Evolutionary conservation across 345 rosid genomes (phyloP), one percentile per base, ranked within the genome.

Genomic region (Streptanthus diversifolius): DNA sequence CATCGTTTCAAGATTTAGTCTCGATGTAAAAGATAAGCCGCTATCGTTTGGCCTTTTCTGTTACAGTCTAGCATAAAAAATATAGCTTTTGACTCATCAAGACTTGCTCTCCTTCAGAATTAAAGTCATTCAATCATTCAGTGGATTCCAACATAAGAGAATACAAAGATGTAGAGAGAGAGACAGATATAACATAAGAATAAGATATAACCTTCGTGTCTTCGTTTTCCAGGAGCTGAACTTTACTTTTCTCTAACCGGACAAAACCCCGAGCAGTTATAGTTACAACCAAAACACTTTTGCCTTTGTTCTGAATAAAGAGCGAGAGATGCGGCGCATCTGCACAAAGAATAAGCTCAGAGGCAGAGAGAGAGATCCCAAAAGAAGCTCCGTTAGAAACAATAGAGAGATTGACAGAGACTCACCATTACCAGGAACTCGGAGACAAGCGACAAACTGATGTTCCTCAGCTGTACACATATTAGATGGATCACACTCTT

Each of bases 381-480:
- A n/a, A n/a, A n/a, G n/a, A n/a, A n/a, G n/a, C n/a, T n/a, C n/a
- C n/a, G n/a, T n/a, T n/a, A n/a, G n/a, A n/a, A n/a, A n/a, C n/a
- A n/a, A n/a, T n/a, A 27, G 30, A 2, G 30, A 27, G 30, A 27
- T 5, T 4, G 32, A 29, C 3, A 35, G 35, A 65, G n/a, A 47
- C 82, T 51, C 67, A 89, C 95, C 93, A 59, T 86, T 84, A 72
- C 97, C 96, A 0, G 96, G 89, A 65, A 89, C 91, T 66, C 88
- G 86, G 8, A 91, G 76, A 83, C 97, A 89, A 37, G 96, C 97
- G 19, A 85, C 88, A 66, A 91, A 78, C 44, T 87, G 78, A 43
- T 83, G 66, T 6, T 81, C 77, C 35, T 78, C 71, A 75, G 85
- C 86, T 1, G 29, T 68, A 79, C 97, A 91, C 84, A 74, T 85